Evolutionary conservation across 192 early-diverging fungal genomes (phyloP).

Genomic region (Oehlia diaphana): DNA sequence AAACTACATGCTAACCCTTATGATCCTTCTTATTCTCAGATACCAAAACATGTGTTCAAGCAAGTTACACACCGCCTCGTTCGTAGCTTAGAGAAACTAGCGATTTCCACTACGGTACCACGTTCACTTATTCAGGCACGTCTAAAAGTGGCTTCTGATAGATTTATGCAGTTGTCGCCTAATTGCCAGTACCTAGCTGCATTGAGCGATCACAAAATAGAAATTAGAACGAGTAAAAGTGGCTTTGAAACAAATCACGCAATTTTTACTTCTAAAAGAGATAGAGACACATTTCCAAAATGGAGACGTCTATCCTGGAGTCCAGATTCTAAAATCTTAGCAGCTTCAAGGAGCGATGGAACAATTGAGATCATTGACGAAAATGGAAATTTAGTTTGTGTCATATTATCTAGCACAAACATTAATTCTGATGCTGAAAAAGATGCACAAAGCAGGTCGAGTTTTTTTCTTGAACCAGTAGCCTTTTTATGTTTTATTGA

Average conservation of each 20-base stretch:
- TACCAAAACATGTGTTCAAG: constrained; percentile 26
- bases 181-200: constrained; percentile 42
- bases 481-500: constrained; percentile 42
- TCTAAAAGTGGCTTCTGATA: constrained; percentile 37
- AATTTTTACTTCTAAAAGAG: constrained; percentile 34
- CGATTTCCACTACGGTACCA: constrained; percentile 45
- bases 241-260: constrained; percentile 43
- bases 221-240: constrained; percentile 40
- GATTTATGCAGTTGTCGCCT: constrained; percentile 39
- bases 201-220: constrained; percentile 45
- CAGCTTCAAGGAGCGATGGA: constrained; percentile 45
- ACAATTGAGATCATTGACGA: constrained; percentile 41
- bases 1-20: constrained; percentile 19
- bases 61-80: constrained; percentile 28
- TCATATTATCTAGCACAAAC: constrained; percentile 37
- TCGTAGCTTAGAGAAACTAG: constrained; percentile 24
- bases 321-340: constrained; percentile 41
- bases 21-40: constrained; percentile 23
- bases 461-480: constrained; percentile 44
- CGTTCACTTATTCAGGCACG: constrained; percentile 37
- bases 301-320: constrained; percentile 49
- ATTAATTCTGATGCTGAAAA: constrained; percentile 15
- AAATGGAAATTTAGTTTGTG: constrained; percentile 37
- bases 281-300: constrained; percentile 42
- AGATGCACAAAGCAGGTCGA: constrained; percentile 15